These are phyloP conservation scores for Aspergillus amoenus DNA, from an alignment of 2,329 filamentous ascomycete genomes.

Conservation along the genomic window DNA sequence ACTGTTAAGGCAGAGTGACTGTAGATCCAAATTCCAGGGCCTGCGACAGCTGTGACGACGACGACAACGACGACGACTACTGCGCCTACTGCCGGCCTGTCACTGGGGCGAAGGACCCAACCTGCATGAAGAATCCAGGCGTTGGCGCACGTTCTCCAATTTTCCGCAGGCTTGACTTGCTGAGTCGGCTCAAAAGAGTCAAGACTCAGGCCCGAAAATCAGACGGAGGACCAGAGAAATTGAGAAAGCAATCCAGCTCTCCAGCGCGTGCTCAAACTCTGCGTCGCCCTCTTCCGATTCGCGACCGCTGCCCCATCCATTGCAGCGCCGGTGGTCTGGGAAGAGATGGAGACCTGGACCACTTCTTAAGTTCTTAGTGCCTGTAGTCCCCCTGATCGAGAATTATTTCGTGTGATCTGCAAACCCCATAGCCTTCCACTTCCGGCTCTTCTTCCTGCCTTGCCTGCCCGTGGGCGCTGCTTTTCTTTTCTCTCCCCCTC, in stretches of 20 bases:
- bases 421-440: slow-evolving; percentile 4
- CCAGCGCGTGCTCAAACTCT: neutral
- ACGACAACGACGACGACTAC: too few species aligned
- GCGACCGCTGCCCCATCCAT: too few species aligned
- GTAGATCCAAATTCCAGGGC: slow-evolving; percentile 3
- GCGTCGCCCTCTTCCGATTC: neutral
- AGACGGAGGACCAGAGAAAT: neutral
- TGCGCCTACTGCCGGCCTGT: neutral
- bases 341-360: neutral
- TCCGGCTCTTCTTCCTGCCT: neutral
- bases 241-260: neutral
- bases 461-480: neutral
- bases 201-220: neutral
- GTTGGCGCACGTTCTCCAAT: neutral
- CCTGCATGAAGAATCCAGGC: too few species aligned
- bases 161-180: neutral
- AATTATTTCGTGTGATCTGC: slow-evolving; percentile 9
- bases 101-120: neutral
- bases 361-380: neutral
- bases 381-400: slow-evolving; percentile 1
- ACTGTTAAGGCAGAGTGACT: neutral
- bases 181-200: neutral
- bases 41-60: too few species aligned
- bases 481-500: neutral
- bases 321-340: neutral